Evolutionary conservation across 1,284 basidiomycete species (phyloP).

Genomic region (Anthracocystis panici-leucophaei): DNA sequence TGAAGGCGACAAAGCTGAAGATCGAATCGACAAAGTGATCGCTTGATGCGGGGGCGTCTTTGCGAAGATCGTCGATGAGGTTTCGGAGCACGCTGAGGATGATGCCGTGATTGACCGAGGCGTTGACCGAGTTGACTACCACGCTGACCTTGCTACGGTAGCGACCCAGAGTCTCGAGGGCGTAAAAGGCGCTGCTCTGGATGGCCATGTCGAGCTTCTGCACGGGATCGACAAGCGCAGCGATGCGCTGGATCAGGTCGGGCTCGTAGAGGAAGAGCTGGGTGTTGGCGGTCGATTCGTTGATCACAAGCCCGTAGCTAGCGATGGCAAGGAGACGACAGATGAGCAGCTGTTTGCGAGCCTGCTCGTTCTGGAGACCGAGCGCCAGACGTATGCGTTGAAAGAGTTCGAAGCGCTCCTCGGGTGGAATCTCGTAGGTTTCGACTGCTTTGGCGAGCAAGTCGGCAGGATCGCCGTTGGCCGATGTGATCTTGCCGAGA

Average conservation of each 20-base stretch:
- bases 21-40: slow-evolving; percentile 71
- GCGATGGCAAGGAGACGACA: slow-evolving; percentile 88
- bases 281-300: slow-evolving; percentile 81
- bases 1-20: slow-evolving; percentile 86
- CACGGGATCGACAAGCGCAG: slow-evolving; percentile 54
- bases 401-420: slow-evolving; percentile 89
- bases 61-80: slow-evolving; percentile 52
- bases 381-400: slow-evolving; percentile 86
- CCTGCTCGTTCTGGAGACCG: slow-evolving; percentile 75
- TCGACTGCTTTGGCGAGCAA: slow-evolving; percentile 81
- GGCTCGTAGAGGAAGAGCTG: slow-evolving; percentile 94
- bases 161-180: slow-evolving; percentile 87
- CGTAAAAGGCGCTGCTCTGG: slow-evolving; percentile 85
- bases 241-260: slow-evolving; percentile 74
- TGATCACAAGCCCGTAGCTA: slow-evolving; percentile 74
- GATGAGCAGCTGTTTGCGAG: slow-evolving; percentile 83
- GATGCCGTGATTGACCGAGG: slow-evolving; percentile 94
- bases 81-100: slow-evolving; percentile 59
- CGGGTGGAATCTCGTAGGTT: slow-evolving; percentile 80
- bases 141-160: slow-evolving; percentile 87
- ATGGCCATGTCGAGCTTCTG: slow-evolving; percentile 45
- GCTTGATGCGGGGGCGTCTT: slow-evolving; percentile 75
- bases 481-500: slow-evolving; percentile 34
- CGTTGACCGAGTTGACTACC: slow-evolving; percentile 89
- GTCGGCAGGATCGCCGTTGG: slow-evolving; percentile 40